Base-by-base conservation (phyloP, 2,329 filamentous ascomycete species). In the Fusarium concolor region DNA sequence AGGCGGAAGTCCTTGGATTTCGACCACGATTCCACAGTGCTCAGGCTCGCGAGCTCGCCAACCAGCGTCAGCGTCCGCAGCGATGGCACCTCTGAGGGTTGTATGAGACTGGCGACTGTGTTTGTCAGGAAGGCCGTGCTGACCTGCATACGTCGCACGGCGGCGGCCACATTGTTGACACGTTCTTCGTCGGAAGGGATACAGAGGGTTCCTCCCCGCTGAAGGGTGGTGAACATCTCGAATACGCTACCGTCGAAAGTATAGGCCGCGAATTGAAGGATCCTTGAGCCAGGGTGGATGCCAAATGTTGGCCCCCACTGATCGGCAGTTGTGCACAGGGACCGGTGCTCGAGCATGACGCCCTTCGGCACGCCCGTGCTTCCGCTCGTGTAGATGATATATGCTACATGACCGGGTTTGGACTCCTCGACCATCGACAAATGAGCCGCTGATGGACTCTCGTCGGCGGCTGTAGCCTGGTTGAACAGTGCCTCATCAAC, bases 321-420 rank as follows among this genome's bases (percentile, higher is more conserved):
- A 52, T 52, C 38, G 14, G 49, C 49, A 42, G 37, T 52, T 52
- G 49, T 52, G 49, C 49, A 52, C 38, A 56, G 39, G 11, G 62
- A 45, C 18, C 20, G 38, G 39, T 70, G 67, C n/a, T 55, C 46
- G 39, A 70, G 59, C 18, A 67, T 53, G 28, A 70, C 47, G 22
- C 61, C 65, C 31, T 70, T 70, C 10, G 67, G 67, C 38, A 62
- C 65, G 11, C 65, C 67, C 8, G 67, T 70, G 31, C 54, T 63
- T 20, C 65, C 67, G 17, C 65, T 68, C 17, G 65, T 70, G 35
- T 66, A 70, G 12, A 68, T 24, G 5, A 52, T 42, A 42, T 52
- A 52, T 52, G 49, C 49, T 52, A 33, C 26, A 42, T 52, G 49
- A 42, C 37, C 37, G 38, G 49, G 49, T 42, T 52, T 52, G 37